A percentile compares a stretch with the other conserved stretches of the same genome.
These are phyloP conservation scores for Raffaelea ambrosiae DNA, from an alignment of 2,329 filamentous ascomycete genomes.

Conservation along the genomic window DNA sequence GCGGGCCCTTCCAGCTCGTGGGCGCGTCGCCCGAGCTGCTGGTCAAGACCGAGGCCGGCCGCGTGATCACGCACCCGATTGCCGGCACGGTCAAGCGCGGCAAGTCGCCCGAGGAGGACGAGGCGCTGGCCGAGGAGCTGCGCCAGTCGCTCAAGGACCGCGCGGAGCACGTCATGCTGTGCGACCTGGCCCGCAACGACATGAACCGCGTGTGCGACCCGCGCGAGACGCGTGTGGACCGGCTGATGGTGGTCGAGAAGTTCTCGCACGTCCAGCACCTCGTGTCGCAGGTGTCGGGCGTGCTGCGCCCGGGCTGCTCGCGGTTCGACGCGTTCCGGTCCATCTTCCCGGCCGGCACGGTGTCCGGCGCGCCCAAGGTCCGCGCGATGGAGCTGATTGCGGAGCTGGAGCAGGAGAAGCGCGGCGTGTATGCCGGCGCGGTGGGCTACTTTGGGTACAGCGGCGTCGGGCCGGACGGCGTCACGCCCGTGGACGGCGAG, in stretches of 20 bases:
- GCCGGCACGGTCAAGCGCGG: slow-evolving; percentile 91
- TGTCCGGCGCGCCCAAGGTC: slow-evolving; percentile 92
- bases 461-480: slow-evolving; percentile 52
- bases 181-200: slow-evolving; percentile 92
- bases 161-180: slow-evolving; percentile 94
- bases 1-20: slow-evolving; percentile 86
- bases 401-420: slow-evolving; percentile 87
- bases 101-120: slow-evolving; percentile 71
- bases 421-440: slow-evolving; percentile 90
- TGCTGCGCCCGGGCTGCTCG: slow-evolving; percentile 74
- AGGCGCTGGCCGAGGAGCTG: slow-evolving; percentile 67
- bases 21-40: slow-evolving; percentile 92
- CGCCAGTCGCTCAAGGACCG: slow-evolving; percentile 80
- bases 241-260: slow-evolving; percentile 86
- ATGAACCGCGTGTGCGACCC: slow-evolving; percentile 94
- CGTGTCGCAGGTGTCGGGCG: slow-evolving; percentile 88
- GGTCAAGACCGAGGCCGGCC: slow-evolving; percentile 76
- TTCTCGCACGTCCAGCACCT: slow-evolving; percentile 98
- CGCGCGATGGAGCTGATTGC: slow-evolving; percentile 95
- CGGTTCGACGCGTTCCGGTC: slow-evolving; percentile 92
- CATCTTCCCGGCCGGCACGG: slow-evolving; percentile 95
- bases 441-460: slow-evolving; percentile 95
- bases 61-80: slow-evolving; percentile 90
- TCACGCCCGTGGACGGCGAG: slow-evolving; percentile 61
- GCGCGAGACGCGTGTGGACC: slow-evolving; percentile 79